Percentiles rank a stretch among this genome's conserved stretches.
Conservation (phyloP, 345 rosid genomes). For the Citropsis articulata region DNA sequence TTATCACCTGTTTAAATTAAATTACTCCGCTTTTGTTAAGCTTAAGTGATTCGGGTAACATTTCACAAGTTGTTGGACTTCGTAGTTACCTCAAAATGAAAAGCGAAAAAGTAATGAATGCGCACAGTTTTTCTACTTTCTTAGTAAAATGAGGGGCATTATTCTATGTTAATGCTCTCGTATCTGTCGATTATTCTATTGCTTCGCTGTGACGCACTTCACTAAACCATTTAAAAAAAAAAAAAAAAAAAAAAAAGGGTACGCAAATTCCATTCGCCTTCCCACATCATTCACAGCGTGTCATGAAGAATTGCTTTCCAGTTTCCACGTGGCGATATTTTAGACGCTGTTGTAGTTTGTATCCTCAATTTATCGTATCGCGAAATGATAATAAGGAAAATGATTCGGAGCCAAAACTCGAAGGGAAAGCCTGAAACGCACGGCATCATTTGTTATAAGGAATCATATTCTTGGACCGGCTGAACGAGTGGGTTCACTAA, state of each 20-base stretch:
- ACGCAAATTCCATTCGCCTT: neutral
- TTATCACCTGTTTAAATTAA: neutral
- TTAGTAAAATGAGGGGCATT: too few species aligned
- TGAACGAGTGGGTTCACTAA: too few species aligned
- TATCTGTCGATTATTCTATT: neutral
- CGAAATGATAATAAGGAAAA: neutral
- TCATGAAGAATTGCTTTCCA: neutral
- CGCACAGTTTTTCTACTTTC: too few species aligned
- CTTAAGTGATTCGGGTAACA: neutral
- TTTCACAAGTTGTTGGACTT: neutral
- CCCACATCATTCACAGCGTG: neutral
- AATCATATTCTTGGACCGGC: too few species aligned
- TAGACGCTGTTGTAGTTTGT: neutral
- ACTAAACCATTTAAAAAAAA: fast-evolving
- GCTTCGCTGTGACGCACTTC: neutral
- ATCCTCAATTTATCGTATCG: neutral
- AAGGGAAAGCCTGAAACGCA: too few species aligned
- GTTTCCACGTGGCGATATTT: conserved; percentile 3
- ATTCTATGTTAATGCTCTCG: neutral
- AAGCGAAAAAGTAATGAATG: too few species aligned
- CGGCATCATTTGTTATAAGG: too few species aligned
- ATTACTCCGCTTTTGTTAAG: neutral
- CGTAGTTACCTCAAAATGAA: neutral
- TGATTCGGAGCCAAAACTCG: neutral
- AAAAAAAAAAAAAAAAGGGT: neutral